These are phyloP conservation scores for Clitopilus passeckerianus DNA, from an alignment of 768 basidiomycete species.

Conservation along the genomic window DNA sequence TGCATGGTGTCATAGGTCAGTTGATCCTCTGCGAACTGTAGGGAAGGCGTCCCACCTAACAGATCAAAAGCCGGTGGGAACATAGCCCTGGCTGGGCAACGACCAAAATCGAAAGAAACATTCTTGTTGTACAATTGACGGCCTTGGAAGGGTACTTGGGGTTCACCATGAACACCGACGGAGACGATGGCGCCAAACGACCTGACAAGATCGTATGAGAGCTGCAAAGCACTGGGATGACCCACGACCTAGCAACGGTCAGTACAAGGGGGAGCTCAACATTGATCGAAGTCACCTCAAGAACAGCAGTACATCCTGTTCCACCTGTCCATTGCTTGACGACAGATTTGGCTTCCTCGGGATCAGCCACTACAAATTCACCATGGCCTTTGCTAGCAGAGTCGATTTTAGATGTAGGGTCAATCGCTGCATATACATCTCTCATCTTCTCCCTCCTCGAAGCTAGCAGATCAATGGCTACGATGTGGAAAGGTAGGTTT, in stretches of 20 bases:
- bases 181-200: constrained; percentile 74
- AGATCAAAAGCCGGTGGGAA: constrained; percentile 68
- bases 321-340: constrained; percentile 49
- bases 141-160: constrained; percentile 50
- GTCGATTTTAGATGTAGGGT: constrained; percentile 29
- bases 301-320: constrained; percentile 56
- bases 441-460: constrained; percentile 55
- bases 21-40: background rate
- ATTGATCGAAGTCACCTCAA: constrained; percentile 44
- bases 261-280: background rate
- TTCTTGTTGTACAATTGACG: constrained; percentile 70
- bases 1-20: constrained; percentile 7
- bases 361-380: constrained; percentile 43
- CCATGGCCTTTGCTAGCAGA: constrained; percentile 38
- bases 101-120: constrained; percentile 74
- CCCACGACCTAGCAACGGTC: constrained; percentile 54
- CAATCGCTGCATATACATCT: constrained; percentile 50
- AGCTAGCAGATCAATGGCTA: constrained; percentile 61
- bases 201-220: constrained; percentile 67
- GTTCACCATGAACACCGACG: constrained; percentile 65
- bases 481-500: constrained; percentile 44
- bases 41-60: constrained; percentile 30
- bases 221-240: constrained; percentile 53
- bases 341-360: constrained; percentile 45
- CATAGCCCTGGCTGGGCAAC: constrained; percentile 77